Evolutionary conservation across 116 monocot genomes (phyloP).

Genomic region (Zostera marina): DNA sequence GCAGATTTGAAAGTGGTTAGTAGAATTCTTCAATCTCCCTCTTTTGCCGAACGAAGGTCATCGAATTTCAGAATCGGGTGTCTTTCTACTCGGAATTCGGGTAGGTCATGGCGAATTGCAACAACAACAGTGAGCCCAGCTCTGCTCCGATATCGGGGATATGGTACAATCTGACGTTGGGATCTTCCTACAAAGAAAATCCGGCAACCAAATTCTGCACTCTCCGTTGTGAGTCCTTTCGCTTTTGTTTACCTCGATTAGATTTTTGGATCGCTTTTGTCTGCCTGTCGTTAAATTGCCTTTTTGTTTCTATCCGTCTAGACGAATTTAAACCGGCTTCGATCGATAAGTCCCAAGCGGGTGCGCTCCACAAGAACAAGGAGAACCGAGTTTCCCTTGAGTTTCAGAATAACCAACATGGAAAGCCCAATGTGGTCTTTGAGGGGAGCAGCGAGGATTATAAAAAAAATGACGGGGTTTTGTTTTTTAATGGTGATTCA

Average conservation of each 20-base stretch:
- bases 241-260: neutral
- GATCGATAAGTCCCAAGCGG: slow-evolving; percentile 86
- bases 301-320: slow-evolving; percentile 5
- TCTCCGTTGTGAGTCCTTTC: slow-evolving; percentile 60
- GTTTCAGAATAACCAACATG: slow-evolving; percentile 83
- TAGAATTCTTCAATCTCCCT: no score
- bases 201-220: slow-evolving; percentile 70
- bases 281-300: neutral
- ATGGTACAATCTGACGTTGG: slow-evolving; percentile 68
- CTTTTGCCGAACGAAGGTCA: no score
- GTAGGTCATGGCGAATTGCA: slow-evolving; percentile 47
- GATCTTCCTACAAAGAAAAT: slow-evolving; percentile 52
- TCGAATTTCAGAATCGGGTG: no score
- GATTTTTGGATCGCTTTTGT: neutral
- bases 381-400: slow-evolving; percentile 86
- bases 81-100: neutral
- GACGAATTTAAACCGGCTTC: slow-evolving; percentile 99
- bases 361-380: slow-evolving; percentile 77
- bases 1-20: no score
- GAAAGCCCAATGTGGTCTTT: slow-evolving; percentile 85
- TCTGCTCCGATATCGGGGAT: slow-evolving; percentile 54
- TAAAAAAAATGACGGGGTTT: slow-evolving; percentile 83
- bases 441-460: slow-evolving; percentile 87
- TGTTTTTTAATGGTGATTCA: slow-evolving; percentile 86
- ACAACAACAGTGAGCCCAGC: slow-evolving; percentile 41